A percentile compares a stretch with the other conserved stretches of the same genome.
Conservation (phyloP, 2,329 filamentous ascomycete species). For the Microcyclospora tardicrescens region DNA sequence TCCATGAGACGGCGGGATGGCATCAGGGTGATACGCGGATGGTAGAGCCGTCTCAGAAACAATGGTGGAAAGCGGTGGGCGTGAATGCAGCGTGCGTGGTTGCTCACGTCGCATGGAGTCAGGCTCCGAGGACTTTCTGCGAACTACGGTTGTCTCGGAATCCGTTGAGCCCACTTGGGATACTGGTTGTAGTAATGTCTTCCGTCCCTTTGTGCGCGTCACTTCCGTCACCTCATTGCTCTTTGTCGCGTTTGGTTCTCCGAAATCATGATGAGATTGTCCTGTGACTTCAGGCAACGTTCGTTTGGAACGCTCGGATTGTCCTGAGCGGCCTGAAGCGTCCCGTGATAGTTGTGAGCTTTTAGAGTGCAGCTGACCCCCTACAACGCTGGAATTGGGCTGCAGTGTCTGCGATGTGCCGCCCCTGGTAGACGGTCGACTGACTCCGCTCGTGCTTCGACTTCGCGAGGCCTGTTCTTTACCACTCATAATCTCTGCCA, state of each 20-base stretch:
- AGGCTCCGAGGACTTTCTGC: neutral
- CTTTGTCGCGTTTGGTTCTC: no score
- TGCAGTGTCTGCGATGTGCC: constrained; percentile 3
- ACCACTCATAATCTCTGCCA: constrained; percentile 80
- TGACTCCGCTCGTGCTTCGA: constrained; percentile 39
- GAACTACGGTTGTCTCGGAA: constrained; percentile 8
- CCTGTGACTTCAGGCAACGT: no score
- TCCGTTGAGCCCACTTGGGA: constrained; percentile 7
- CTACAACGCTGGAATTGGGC: no score
- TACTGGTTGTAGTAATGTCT: neutral
- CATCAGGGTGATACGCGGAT: constrained; percentile 3
- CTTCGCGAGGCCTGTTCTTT: constrained; percentile 55
- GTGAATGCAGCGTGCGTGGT: constrained; percentile 5
- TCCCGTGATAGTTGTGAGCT: no score
- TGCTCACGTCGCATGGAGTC: neutral
- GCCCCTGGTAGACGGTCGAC: constrained; percentile 15
- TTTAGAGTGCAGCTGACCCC: no score
- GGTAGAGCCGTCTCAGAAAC: constrained; percentile 11
- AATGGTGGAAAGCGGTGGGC: constrained; percentile 16
- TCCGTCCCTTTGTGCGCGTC: no score
- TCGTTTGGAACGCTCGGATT: no score
- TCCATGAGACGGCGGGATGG: constrained; percentile 2
- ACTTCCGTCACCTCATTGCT: no score
- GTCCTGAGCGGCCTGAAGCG: no score
- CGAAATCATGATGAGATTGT: no score